Conservation (phyloP, 2,329 filamentous ascomycete genomes). For the Talaromyces verruculosus region DNA sequence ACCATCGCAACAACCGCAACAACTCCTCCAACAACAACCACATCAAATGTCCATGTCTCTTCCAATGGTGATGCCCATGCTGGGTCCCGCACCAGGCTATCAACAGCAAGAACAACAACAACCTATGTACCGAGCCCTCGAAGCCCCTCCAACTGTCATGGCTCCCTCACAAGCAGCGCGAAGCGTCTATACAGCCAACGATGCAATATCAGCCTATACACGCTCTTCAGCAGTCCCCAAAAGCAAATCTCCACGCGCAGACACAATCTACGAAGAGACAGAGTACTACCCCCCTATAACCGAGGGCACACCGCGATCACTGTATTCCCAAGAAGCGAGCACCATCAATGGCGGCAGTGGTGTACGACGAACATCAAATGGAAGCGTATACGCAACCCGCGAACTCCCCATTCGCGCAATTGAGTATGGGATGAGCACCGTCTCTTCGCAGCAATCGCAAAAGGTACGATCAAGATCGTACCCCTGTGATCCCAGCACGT, state of each 20-base stretch:
- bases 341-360: slow-evolving; percentile 18
- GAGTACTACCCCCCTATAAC: slow-evolving; percentile 30
- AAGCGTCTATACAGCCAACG: slow-evolving; percentile 32
- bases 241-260: slow-evolving; percentile 45
- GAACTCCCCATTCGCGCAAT: slow-evolving; percentile 42
- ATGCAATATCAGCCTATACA: slow-evolving; percentile 32
- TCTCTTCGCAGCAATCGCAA: neutral
- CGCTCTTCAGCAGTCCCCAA: slow-evolving; percentile 34
- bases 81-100: slow-evolving; percentile 15
- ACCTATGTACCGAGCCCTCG: slow-evolving; percentile 35
- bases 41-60: slow-evolving; percentile 17
- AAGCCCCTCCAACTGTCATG: slow-evolving; percentile 28
- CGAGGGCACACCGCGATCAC: neutral
- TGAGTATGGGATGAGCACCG: slow-evolving; percentile 32
- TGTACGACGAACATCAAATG: slow-evolving; percentile 38
- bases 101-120: slow-evolving; percentile 23
- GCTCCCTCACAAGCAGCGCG: slow-evolving; percentile 25
- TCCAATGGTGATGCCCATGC: slow-evolving; percentile 19
- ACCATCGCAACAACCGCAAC: slow-evolving; percentile 21
- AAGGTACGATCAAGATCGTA: slow-evolving; percentile 28
- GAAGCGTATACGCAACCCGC: slow-evolving; percentile 38
- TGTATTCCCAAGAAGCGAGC: neutral
- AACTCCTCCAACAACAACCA: slow-evolving; percentile 23
- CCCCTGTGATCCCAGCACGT: slow-evolving; percentile 38
- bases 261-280: slow-evolving; percentile 43